Evolutionary conservation across 495 filamentous ascomycete genomes (phyloP).

Genomic region (Aspergillus homomorphus): DNA sequence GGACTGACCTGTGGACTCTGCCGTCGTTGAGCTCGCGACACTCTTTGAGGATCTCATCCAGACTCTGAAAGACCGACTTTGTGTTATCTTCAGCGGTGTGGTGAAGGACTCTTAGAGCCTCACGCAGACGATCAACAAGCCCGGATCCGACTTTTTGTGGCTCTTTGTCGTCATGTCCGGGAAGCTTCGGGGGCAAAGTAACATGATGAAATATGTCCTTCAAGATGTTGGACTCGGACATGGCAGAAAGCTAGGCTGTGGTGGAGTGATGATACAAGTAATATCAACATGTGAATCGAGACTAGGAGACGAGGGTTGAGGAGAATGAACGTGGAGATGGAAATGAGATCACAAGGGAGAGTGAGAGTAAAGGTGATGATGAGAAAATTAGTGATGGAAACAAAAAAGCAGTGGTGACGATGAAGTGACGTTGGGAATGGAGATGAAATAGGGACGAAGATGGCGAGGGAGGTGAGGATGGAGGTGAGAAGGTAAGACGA

Average conservation of each 20-base stretch:
- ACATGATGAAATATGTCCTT: constrained; percentile 33
- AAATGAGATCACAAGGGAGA: too few relatives aligned
- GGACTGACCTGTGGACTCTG: constrained; percentile 32
- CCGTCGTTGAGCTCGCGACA: constrained; percentile 34
- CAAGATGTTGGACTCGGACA: not conserved
- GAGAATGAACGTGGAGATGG: too few relatives aligned
- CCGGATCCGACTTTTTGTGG: constrained; percentile 32
- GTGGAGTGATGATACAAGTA: too few relatives aligned
- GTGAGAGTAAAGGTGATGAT: too few relatives aligned
- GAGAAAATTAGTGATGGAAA: too few relatives aligned
- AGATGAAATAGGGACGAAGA: too few relatives aligned
- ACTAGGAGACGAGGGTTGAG: too few relatives aligned
- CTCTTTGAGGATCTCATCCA: constrained; percentile 31
- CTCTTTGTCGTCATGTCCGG: constrained; percentile 35
- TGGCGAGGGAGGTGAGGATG: too few relatives aligned
- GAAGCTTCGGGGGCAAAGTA: constrained; percentile 45
- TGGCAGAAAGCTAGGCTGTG: not conserved
- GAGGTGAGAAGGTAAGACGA: not conserved
- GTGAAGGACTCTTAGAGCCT: constrained; percentile 26
- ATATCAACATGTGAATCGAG: too few relatives aligned
- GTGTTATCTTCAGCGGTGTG: constrained; percentile 17
- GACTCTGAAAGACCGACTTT: constrained; percentile 24
- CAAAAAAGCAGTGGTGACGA: too few relatives aligned
- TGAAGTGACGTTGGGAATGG: too few relatives aligned
- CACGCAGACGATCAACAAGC: constrained; percentile 34